phyloP scores from a whole-genome alignment of 1,284 basidiomycete genomes.

The Ceratobasidium sp. region DNA sequence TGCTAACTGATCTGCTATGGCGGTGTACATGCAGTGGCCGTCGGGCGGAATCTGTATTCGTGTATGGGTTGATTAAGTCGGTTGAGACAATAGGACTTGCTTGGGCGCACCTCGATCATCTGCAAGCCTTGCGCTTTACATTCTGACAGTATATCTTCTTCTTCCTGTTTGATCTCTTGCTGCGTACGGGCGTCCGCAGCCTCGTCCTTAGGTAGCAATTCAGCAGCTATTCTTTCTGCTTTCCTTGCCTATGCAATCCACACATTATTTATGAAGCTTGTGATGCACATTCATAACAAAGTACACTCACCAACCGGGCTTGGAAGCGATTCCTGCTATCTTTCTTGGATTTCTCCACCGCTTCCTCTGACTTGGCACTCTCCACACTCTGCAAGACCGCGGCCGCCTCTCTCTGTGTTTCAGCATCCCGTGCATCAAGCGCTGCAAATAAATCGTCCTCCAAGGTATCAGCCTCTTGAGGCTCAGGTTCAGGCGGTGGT shows the following conservation, averaged over 20 bases:
- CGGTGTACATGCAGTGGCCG: slow-evolving; percentile 94
- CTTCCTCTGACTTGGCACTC: slow-evolving; percentile 53
- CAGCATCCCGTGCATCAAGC: slow-evolving; percentile 66
- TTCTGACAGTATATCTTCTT: slow-evolving; percentile 68
- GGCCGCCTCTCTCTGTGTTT: slow-evolving; percentile 60
- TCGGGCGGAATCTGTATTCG: slow-evolving; percentile 84
- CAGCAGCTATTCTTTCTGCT: slow-evolving; percentile 70
- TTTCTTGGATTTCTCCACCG: slow-evolving; percentile 57
- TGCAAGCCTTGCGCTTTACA: slow-evolving; percentile 73
- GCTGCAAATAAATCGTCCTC: slow-evolving; percentile 76
- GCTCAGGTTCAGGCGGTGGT: slow-evolving; percentile 48
- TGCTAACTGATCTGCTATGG: slow-evolving; percentile 87
- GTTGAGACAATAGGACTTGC: not conserved
- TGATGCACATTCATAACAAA: not conserved
- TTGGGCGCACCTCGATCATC: slow-evolving; percentile 69
- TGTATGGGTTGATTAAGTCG: not conserved
- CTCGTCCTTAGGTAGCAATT: slow-evolving; percentile 65
- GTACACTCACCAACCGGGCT: slow-evolving; percentile 72
- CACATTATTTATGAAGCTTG: not conserved
- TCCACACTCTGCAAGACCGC: slow-evolving; percentile 55
- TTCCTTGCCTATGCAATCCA: slow-evolving; percentile 68
- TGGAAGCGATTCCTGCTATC: slow-evolving; percentile 75
- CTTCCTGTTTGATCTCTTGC: slow-evolving; percentile 75
- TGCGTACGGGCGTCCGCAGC: slow-evolving; percentile 70
- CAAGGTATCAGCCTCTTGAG: slow-evolving; percentile 58